Evolutionary conservation across 805 yeast species (phyloP), one percentile per base, ranked within the genome.

Genomic region (Sugiyamaella boreocaroliniensis): DNA sequence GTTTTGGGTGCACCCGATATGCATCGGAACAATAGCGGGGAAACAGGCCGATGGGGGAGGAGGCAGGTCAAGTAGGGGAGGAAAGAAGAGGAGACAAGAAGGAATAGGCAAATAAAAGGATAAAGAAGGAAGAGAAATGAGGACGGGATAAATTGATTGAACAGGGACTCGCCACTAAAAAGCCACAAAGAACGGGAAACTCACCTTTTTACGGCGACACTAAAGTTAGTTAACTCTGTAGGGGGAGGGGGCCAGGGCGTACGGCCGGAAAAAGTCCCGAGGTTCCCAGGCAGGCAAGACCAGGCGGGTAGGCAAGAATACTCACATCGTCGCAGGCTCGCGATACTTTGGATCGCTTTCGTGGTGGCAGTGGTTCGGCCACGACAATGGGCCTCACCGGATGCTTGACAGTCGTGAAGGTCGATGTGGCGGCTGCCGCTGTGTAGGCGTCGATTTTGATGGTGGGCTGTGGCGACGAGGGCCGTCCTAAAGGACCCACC

Each of bases 301-400:
- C n/a, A n/a, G n/a, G n/a, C n/a, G n/a, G n/a, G n/a, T 7, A 9
- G 12, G 40, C 44, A 11, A 10, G 40, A n/a, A 45, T n/a, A 56
- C 67, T 48, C 42, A 64, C 67, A 59, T 76, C 74, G 60, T 79
- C 83, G 61, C 83, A 79, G 22, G 83, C 83, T 20, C 83, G 62
- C 8, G 82, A 77, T 1, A 79, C 80, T 60, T 79, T 79, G 34
- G 80, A 72, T 32, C 83, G 62, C 60, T 78, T 79, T 29, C 82
- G 68, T 12, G 69, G 70, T 11, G 63, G 59, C 10, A 59, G 29
- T 18, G 53, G 45, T 20, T 45, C 53, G 8, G 50, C 37, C 4
- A 19, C 22, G 12, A 41, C 22, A 41, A 16, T 41, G 43, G 43
- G 37, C 11, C 37, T 10, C 4, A 9, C 37, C 11, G 37, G 37